These are phyloP conservation scores for Nadsonia fulvescens DNA, from an alignment of 805 yeast species.

Conservation along the genomic window DNA sequence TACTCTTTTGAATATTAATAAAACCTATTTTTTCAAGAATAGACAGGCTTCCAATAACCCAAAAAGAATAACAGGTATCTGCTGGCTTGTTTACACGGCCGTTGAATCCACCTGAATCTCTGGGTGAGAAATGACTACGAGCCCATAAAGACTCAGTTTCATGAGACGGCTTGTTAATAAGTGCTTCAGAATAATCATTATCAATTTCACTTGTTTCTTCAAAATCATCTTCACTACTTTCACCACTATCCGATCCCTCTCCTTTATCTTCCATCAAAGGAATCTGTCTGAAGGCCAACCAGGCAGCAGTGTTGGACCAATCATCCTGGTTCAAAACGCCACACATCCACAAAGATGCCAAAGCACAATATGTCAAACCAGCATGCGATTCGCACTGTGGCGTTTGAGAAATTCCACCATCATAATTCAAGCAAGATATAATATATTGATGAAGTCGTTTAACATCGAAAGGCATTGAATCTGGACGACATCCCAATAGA, in stretches of 20 bases:
- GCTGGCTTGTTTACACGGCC: conserved; percentile 74
- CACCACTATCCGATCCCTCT: too few species aligned
- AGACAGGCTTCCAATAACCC: conserved; percentile 48
- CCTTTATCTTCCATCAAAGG: neutral
- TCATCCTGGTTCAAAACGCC: neutral
- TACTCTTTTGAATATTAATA: conserved; percentile 21
- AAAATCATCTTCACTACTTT: neutral
- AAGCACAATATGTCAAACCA: conserved; percentile 74
- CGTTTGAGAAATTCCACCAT: too few species aligned
- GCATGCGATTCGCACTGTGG: conserved; percentile 73
- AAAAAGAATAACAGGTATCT: conserved; percentile 80
- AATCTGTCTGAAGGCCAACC: conserved; percentile 2
- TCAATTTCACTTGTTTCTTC: conserved; percentile 13
- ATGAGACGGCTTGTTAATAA: neutral
- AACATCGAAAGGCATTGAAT: too few species aligned
- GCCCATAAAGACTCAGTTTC: neutral
- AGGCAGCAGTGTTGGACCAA: conserved; percentile 1
- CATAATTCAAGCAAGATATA: too few species aligned
- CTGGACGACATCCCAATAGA: too few species aligned
- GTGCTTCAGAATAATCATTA: conserved; percentile 28
- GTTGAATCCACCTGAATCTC: conserved; percentile 59
- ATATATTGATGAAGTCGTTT: too few species aligned
- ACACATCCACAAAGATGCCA: conserved; percentile 31
- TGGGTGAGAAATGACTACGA: too few species aligned
- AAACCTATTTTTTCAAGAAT: conserved; percentile 22